Base-by-base conservation (phyloP, 768 basidiomycete species). In the Dacryopinax primogenitus region DNA sequence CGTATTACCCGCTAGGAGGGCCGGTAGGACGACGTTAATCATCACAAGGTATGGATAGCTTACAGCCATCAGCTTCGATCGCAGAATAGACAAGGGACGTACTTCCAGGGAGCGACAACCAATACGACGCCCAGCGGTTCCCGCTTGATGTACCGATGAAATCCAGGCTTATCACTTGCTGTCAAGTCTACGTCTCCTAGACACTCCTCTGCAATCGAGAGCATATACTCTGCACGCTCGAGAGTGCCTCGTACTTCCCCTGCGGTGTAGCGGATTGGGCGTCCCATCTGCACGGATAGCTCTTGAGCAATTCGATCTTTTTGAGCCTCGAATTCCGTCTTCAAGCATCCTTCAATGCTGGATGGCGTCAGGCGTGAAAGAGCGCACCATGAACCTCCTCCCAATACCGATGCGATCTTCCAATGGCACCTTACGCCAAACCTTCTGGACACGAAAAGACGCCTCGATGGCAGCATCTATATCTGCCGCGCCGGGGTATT, bases 101-200 rank as follows among this genome's bases (percentile, higher is more conserved):
- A 90, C 87, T 95, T 95, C 93, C 92, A 96, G 1, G 93, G 91
- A 0, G 89, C 84, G 68, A 98, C 87, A 62, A 93, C 83, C 47
- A 92, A 81, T 0, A 96, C 83, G 26, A 97, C 86, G 7, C 96
- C 96, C 0, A 95, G 74, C 0, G 96, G 92, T 15, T 80, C 81
- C 39, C 90, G 86, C 71, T 85, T 84, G 74, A 98, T 93, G 73
- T 81, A 91, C 51, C 93, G 81, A 68, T 80, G 83, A 77, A 92
- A 89, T 1, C 90, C 90, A 30, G 90, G 88, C 62, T 86, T 85
- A 73, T 92, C 88, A 3, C 87, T 87, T 62, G 88, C 85, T 61
- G 80, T 78, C 68, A 95, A 81, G 0, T 82, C 74, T 34, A 93
- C 81, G 67, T 95, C 91, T 9, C 82, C 80, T 1, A 99, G 83